phyloP scores from a whole-genome alignment of 1,284 basidiomycete species.

The Leccinum variabile region DNA sequence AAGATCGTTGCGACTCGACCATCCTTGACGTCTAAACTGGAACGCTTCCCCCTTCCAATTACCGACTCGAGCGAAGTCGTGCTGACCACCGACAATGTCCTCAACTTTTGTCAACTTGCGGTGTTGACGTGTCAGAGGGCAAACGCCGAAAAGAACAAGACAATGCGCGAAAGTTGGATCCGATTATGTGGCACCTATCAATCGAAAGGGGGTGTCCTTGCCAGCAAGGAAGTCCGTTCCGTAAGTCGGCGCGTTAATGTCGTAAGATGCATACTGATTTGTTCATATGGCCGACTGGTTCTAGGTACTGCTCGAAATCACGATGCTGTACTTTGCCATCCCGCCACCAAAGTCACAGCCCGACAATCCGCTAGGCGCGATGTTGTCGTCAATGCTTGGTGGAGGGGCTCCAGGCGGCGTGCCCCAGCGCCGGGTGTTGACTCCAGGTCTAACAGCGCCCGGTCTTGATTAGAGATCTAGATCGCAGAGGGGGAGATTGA shows the following conservation, averaged over 20 bases:
- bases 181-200: constrained; percentile 81
- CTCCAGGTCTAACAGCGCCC: constrained; percentile 39
- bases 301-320: constrained; percentile 53
- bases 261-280: neutral
- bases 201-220: constrained; percentile 60
- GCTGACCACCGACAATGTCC: constrained; percentile 67
- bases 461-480: constrained; percentile 39
- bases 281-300: neutral
- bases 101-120: constrained; percentile 89
- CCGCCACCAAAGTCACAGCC: constrained; percentile 67
- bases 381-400: constrained; percentile 81
- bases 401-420: constrained; percentile 49
- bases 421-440: constrained; percentile 42
- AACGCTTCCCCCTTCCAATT: constrained; percentile 44
- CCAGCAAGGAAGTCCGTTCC: constrained; percentile 69
- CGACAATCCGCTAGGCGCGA: constrained; percentile 79
- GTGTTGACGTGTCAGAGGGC: constrained; percentile 82
- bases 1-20: constrained; percentile 48
- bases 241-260: constrained; percentile 44
- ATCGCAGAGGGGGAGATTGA: neutral
- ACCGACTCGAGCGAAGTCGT: constrained; percentile 60
- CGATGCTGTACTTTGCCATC: constrained; percentile 79
- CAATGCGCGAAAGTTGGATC: constrained; percentile 78
- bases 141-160: constrained; percentile 71
- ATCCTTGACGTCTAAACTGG: constrained; percentile 42